Evolutionary conservation across 2,329 filamentous ascomycete species (phyloP).

Genomic region (Fusarium sororula): DNA sequence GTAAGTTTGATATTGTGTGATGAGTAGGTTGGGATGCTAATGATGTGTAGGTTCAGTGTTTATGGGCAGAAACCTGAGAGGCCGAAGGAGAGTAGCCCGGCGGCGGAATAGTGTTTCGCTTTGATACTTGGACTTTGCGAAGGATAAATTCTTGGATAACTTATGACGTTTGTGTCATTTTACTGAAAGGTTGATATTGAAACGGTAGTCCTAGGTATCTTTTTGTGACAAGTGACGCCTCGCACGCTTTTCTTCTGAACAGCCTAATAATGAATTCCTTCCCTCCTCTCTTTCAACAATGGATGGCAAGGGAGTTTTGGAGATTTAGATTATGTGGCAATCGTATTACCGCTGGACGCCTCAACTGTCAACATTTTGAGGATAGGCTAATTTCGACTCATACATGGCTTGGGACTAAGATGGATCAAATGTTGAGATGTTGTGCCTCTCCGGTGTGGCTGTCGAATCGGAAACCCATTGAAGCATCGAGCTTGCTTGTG

Average conservation of each 20-base stretch:
- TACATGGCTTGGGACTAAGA: rapidly evolving
- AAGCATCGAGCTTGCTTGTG: rapidly evolving
- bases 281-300: rapidly evolving
- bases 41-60: conserved; percentile 15
- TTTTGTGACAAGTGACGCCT: rapidly evolving
- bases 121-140: rapidly evolving
- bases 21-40: background rate
- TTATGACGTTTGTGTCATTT: background rate
- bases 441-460: rapidly evolving
- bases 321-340: rapidly evolving
- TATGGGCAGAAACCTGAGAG: conserved; percentile 28
- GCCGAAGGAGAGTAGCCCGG: rapidly evolving
- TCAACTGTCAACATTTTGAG: rapidly evolving
- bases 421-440: rapidly evolving
- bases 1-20: background rate
- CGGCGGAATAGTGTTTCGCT: background rate
- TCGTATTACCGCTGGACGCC: rapidly evolving
- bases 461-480: too few species aligned
- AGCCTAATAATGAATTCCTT: rapidly evolving
- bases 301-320: rapidly evolving
- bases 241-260: rapidly evolving
- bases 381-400: rapidly evolving
- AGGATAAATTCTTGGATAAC: rapidly evolving
- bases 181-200: rapidly evolving
- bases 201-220: rapidly evolving